Conservation (phyloP, 495 filamentous ascomycete species). For the Neurospora sp. region DNA sequence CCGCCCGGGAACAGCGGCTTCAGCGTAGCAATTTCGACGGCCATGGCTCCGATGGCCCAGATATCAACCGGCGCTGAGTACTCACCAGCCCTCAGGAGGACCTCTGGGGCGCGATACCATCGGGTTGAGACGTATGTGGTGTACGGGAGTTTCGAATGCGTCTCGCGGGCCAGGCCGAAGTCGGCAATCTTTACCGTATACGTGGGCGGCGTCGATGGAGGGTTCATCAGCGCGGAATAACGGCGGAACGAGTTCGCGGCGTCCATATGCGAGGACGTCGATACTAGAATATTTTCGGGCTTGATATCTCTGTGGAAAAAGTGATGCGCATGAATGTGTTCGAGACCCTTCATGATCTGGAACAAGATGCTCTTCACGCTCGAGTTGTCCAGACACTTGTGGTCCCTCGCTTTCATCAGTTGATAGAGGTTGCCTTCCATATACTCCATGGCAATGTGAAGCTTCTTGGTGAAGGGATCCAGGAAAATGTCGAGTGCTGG, state of each 20-base stretch:
- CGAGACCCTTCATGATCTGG: constrained; percentile 90
- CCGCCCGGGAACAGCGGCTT: constrained; percentile 96
- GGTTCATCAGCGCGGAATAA: constrained; percentile 89
- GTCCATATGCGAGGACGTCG: constrained; percentile 77
- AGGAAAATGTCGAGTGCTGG: constrained; percentile 98
- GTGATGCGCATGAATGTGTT: constrained; percentile 92
- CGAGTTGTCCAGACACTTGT: constrained; percentile 79
- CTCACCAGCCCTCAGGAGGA: constrained; percentile 86
- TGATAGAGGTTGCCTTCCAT: constrained; percentile 99
- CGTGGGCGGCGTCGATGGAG: constrained; percentile 82
- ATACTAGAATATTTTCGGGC: constrained; percentile 97
- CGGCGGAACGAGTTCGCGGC: constrained; percentile 69
- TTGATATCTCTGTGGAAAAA: constrained; percentile 99
- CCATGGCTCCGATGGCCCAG: constrained; percentile 99
- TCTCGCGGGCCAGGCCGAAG: constrained; percentile 96
- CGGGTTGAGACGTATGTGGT: constrained; percentile 98
- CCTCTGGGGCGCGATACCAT: constrained; percentile 97
- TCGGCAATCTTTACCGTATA: constrained; percentile 99
- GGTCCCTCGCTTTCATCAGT: constrained; percentile 95
- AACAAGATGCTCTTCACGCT: constrained; percentile 97
- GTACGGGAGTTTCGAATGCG: constrained; percentile 89
- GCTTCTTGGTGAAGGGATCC: constrained; percentile 86
- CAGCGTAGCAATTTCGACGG: constrained; percentile 92
- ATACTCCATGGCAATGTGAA: constrained; percentile 98
- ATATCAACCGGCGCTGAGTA: constrained; percentile 98